A percentile compares a stretch with the other conserved stretches of the same genome.
phyloP scores from a whole-genome alignment of 345 rosid species.

The Linum lewisii region DNA sequence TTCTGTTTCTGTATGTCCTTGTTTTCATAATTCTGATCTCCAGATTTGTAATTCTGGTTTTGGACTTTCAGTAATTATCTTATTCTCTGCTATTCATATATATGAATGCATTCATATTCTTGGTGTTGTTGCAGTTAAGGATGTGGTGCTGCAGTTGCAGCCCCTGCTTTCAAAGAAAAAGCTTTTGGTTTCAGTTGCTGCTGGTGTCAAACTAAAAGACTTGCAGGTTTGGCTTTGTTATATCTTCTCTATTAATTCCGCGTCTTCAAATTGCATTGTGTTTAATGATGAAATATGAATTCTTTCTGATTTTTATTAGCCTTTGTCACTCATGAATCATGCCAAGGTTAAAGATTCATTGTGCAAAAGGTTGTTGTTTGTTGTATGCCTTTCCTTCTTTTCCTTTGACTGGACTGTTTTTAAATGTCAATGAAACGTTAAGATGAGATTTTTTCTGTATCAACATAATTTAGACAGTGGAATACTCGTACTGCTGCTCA shows the following conservation, averaged over 20 bases:
- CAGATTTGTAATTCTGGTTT: background rate
- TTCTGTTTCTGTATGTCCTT: background rate
- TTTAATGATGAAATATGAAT: too few species aligned
- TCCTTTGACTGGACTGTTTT: too few species aligned
- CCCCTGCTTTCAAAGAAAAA: constrained; percentile 51
- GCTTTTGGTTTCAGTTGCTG: constrained; percentile 89
- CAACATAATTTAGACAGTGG: too few species aligned
- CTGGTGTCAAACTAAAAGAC: constrained; percentile 73
- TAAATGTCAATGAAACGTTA: too few species aligned
- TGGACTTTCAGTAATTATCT: background rate
- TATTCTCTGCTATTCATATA: background rate
- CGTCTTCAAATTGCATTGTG: background rate
- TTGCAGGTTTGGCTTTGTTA: constrained; percentile 45
- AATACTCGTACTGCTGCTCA: too few species aligned
- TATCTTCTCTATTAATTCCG: background rate
- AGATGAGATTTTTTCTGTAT: too few species aligned
- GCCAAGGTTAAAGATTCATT: too few species aligned
- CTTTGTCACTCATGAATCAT: too few species aligned
- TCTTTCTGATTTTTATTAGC: too few species aligned
- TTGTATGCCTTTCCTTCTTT: too few species aligned
- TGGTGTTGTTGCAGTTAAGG: constrained; percentile 36
- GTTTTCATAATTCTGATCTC: constrained; percentile 1
- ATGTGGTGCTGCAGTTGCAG: constrained; percentile 47
- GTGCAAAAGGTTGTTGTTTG: too few species aligned
- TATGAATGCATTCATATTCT: too few species aligned